Evolutionary conservation across 202 grass and related monocot genomes (phyloP).

Genomic region (Panicum virgatum): DNA sequence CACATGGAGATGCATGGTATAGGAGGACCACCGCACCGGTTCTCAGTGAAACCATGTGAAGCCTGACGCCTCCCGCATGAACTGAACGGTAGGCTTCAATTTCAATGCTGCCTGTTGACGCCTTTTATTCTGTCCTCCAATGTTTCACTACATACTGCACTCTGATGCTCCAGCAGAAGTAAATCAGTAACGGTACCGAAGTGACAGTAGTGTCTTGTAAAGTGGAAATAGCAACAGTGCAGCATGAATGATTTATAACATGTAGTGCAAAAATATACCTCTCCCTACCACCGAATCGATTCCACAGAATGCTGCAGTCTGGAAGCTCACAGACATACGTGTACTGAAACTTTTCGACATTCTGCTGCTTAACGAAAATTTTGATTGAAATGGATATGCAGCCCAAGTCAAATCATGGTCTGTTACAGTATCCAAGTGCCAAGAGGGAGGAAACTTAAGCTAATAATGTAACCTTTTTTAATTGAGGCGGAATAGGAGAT

Average conservation of each 20-base stretch:
- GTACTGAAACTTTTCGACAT: not conserved
- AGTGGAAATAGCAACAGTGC: not conserved
- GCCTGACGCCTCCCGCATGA: constrained; percentile 20
- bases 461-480: not conserved
- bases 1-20: not conserved
- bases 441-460: not conserved
- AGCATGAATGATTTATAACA: not conserved
- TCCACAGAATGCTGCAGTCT: constrained; percentile 4
- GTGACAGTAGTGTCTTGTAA: not conserved
- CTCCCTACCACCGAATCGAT: not conserved
- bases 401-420: not conserved
- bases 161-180: not conserved
- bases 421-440: not conserved
- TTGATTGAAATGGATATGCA: not conserved
- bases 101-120: constrained; percentile 14
- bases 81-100: constrained; percentile 20
- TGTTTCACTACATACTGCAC: not conserved
- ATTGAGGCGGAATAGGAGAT: not conserved
- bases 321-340: not conserved
- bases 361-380: not conserved
- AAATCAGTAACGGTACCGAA: not conserved
- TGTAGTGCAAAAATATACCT: not conserved
- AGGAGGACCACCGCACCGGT: constrained; percentile 29
- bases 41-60: constrained; percentile 43
- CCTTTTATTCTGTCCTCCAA: constrained; percentile 1